These are phyloP conservation scores for Sorghum bicolor DNA, from an alignment of 176 grass and related monocot species.

Conservation along the genomic window DNA sequence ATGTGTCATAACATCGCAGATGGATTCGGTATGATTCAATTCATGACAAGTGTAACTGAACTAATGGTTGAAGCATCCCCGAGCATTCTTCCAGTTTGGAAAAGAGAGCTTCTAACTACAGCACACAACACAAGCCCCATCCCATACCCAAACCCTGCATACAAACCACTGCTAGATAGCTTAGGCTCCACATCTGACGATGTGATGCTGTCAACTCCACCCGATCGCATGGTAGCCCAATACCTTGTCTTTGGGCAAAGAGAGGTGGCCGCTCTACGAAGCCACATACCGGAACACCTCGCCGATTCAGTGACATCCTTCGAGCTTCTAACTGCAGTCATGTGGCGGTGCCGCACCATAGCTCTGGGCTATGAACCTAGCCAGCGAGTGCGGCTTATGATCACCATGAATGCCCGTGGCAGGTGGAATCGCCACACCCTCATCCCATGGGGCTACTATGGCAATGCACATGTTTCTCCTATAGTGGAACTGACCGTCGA, in stretches of 20 bases:
- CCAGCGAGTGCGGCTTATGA: slow-evolving; percentile 26
- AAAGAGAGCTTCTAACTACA: slow-evolving; percentile 20
- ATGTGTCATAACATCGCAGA: slow-evolving; percentile 47
- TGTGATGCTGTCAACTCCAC: slow-evolving; percentile 29
- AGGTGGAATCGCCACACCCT: slow-evolving; percentile 27
- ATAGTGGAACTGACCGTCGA: neutral
- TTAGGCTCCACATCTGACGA: neutral
- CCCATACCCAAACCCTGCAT: neutral
- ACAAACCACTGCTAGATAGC: neutral
- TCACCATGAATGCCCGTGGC: slow-evolving; percentile 39
- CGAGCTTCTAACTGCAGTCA: slow-evolving; percentile 16
- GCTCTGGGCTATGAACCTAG: neutral
- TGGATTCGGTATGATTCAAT: slow-evolving; percentile 36
- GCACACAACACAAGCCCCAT: neutral
- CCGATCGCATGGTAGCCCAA: neutral
- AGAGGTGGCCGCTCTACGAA: neutral
- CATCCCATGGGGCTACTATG: slow-evolving; percentile 26
- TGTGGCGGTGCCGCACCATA: slow-evolving; percentile 36
- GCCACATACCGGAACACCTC: neutral
- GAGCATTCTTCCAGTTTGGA: slow-evolving; percentile 37
- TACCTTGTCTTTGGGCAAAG: slow-evolving; percentile 30
- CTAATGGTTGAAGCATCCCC: slow-evolving; percentile 15
- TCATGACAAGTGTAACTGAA: slow-evolving; percentile 33
- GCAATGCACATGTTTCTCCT: slow-evolving; percentile 35
- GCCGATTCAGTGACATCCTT: slow-evolving; percentile 1